Base-by-base conservation (phyloP, 768 basidiomycete genomes). In the Pleurotus pulmonarius region DNA sequence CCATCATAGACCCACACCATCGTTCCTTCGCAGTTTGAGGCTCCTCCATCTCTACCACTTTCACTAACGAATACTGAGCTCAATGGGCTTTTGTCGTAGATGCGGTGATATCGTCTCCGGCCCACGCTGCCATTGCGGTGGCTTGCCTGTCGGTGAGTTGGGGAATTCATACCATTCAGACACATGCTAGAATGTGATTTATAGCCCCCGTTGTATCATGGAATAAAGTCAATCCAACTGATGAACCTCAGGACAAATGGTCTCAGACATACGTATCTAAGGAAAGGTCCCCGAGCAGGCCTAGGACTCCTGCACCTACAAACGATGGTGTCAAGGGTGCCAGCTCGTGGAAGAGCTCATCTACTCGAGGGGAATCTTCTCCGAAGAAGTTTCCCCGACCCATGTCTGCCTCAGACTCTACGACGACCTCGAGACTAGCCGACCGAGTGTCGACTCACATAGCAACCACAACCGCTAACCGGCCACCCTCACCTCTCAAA, bases 11-110 rank as follows among this genome's bases (percentile, higher is more conserved):
- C 29, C 29, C 29, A 34, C 29, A 34, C 29, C 29, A 34, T 34
- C 29, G 29, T 49, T 48, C 59, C 26, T 51, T 57, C 16, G 58
- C 56, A 56, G 46, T 55, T 52, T 34, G 34, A 9, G 46, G 48
- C 18, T 47, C 49, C 38, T 60, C 58, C 48, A 48, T 46, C 56
- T 52, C 49, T 48, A 15, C 16, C 18, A 34, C 29, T 34, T 8
- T 34, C 29, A 34, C 29, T 34, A 34, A 34, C 29, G 8, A 11
- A 34, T 34, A 34, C 29, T 9, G 29, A 34, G 11, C 29, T 34
- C 51, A 20, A 93, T 93, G 91, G 88, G 87, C 20, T 93, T 93
- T 65, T 94, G 92, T 73, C 81, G 88, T 58, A 78, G 89, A 67
- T 94, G 91, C 65, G 92, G 91, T 56, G 88, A 92, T 60, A 91